A percentile compares a stretch with the other conserved stretches of the same genome.
Evolutionary conservation across 345 rosid species (phyloP).

Genomic region (Hibiscus syriacus): DNA sequence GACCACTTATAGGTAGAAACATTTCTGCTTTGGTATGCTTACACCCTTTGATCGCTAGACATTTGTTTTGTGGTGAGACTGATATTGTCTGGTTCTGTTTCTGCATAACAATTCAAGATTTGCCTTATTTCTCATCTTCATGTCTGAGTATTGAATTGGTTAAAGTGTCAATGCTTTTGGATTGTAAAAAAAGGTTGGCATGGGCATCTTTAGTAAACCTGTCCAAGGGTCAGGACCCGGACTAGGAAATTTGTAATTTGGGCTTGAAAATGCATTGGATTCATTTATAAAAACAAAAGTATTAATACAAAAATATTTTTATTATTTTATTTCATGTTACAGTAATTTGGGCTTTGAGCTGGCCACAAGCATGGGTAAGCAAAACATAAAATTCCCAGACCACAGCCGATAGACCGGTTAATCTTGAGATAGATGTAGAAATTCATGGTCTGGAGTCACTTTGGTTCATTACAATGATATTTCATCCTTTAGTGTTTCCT

Average conservation of each 20-base stretch:
- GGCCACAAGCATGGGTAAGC: background rate
- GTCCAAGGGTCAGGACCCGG: background rate
- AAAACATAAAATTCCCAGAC: background rate
- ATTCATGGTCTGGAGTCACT: background rate
- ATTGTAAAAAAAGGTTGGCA: background rate
- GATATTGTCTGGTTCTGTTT: background rate
- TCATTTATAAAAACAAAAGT: background rate
- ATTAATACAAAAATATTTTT: background rate
- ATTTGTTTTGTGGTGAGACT: background rate
- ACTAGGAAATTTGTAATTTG: background rate
- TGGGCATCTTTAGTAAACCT: background rate
- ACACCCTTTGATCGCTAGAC: background rate
- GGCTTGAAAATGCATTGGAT: background rate
- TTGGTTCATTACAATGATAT: background rate
- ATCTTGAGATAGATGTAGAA: background rate
- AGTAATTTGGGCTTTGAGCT: background rate
- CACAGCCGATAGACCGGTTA: background rate
- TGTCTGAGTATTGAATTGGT: background rate
- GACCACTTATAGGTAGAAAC: slow-evolving; percentile 57
- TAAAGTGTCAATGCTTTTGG: background rate
- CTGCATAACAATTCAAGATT: background rate
- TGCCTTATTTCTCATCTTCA: background rate
- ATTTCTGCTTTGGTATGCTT: background rate
- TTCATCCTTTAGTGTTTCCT: background rate
- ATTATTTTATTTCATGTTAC: background rate